Evolutionary conservation across 192 early-diverging fungal genomes (phyloP), one percentile per base, ranked within the genome.

Genomic region (Gonapodya prolifera): DNA sequence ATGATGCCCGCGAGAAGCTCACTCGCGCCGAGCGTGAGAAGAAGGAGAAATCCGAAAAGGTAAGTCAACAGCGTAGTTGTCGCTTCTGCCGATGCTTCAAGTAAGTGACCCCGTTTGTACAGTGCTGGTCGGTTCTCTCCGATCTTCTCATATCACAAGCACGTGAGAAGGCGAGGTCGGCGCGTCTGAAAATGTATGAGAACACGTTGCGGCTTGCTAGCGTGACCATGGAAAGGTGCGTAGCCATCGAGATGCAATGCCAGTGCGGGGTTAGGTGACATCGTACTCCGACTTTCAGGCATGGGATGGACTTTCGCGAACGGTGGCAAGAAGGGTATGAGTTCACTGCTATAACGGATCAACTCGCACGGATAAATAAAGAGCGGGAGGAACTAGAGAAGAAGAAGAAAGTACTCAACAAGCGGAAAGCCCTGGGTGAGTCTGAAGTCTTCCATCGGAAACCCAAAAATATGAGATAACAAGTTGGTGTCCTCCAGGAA

Each of bases 301-400:
- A 77, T 35, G 81, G 81, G 1, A 77, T 81, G 0, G 78, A 76
- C 1, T 80, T 76, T 35, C 75, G 73, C 33, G 81, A 81, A 34
- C 33, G 78, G 29, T 81, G 81, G 81, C 29, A 81, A 70, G 70
- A 80, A 2, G 81, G 81, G n/a, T 80, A 81, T 70, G 75, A 36
- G 8, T 70, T 80, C n/a, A 0, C 34, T 0, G 75, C 78, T 23
- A 35, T 69, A n/a, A n/a, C 78, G 34, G 75, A 81, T 29, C 35
- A 79, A 34, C 23, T 80, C 1, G 18, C 45, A 2, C 33, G 33
- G 30, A 78, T 81, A 13, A 34, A 2, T 13, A 31, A 70, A 0
- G 78, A 81, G 76, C 75, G 36, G 78, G 81, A 81, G 71, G 81
- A 81, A 34, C 69, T 81, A 13, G 75, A 81, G 70, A 69, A 76